Percentiles rank a stretch among this genome's conserved stretches.
phyloP scores from a whole-genome alignment of 805 yeast species.

The Candida railenensis region DNA sequence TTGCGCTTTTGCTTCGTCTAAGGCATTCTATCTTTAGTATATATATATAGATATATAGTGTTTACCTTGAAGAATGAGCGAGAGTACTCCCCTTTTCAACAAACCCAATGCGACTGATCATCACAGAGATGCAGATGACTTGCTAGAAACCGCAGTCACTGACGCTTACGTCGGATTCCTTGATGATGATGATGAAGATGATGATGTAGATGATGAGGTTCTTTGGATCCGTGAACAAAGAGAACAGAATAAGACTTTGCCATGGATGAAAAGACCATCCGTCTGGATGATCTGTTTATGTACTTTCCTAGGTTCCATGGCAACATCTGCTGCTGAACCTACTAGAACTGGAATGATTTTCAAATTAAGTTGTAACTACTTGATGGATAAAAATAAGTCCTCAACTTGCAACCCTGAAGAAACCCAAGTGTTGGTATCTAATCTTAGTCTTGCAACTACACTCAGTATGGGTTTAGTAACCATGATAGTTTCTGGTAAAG shows the following conservation, averaged over 20 bases:
- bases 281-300: conserved; percentile 46
- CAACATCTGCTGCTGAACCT: conserved; percentile 38
- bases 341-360: conserved; percentile 37
- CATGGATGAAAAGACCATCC: conserved; percentile 61
- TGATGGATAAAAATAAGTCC: conserved; percentile 9
- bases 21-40: too few relatives aligned
- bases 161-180: conserved; percentile 3
- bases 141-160: conserved; percentile 3
- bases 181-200: conserved; percentile 21
- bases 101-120: background rate
- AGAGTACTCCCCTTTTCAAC: background rate
- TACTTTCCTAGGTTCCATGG: conserved; percentile 42
- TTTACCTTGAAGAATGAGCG: background rate
- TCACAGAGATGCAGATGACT: conserved; percentile 3
- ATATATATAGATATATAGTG: too few relatives aligned
- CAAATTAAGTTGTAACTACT: conserved; percentile 28
- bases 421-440: conserved; percentile 43
- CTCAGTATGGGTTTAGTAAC: conserved; percentile 45
- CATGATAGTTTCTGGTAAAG: conserved; percentile 56
- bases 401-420: conserved; percentile 28
- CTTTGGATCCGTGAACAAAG: conserved; percentile 53
- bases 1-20: too few relatives aligned
- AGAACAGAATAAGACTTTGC: conserved; percentile 36
- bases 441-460: conserved; percentile 45
- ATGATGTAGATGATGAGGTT: conserved; percentile 42